Evolutionary conservation across 805 yeast genomes (phyloP), one percentile per base, ranked within the genome.

Genomic region (Debaryomyces maramus): DNA sequence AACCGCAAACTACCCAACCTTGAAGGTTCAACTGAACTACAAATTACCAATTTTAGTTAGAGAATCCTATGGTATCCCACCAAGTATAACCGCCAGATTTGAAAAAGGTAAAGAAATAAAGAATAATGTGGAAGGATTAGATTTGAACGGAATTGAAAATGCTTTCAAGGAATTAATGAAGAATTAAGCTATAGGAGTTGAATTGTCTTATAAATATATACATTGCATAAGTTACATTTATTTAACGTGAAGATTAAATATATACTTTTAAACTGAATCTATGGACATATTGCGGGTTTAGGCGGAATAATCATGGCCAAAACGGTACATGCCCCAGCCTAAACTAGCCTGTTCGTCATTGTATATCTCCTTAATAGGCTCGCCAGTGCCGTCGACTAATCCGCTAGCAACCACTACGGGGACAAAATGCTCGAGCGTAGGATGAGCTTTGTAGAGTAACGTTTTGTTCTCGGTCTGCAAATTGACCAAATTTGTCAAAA

Each of bases 31-130:
- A 44, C 57, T 64, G 47, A 79, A 85, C 53, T 82, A 90, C 43
- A 65, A 70, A 43, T 66, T 85, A 21, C 95, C 95, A 9, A 81
- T 88, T 39, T 71, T 88, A 57, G 74, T 88, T 45, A 81, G 96
- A 65, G 96, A 88, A 63, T 78, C 88, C 22, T 69, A 68, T 45
- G 88, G 87, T 36, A 78, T 83, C 39, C 72, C 82, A 36, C 95
- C 96, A 29, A 73, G 81, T 34, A 76, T 86, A 38, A 84, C 79
- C 43, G 86, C 90, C 26, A 78, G 96, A 59, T 81, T 81, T 45
- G 88, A 71, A 36, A 72, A 72, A 51, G 81, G 81, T 26, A 60
- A 59, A 40, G 81, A 76, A 58, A 58, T 74, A 36, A 73, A 72
- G 55, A 74, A 65, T 50, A 69, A 55, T 41, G 70, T 78, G 48